Percentiles rank a stretch among this genome's conserved stretches.
Evolutionary conservation across 2,329 filamentous ascomycete species (phyloP).

Genomic region (Apiospora malaysiana): DNA sequence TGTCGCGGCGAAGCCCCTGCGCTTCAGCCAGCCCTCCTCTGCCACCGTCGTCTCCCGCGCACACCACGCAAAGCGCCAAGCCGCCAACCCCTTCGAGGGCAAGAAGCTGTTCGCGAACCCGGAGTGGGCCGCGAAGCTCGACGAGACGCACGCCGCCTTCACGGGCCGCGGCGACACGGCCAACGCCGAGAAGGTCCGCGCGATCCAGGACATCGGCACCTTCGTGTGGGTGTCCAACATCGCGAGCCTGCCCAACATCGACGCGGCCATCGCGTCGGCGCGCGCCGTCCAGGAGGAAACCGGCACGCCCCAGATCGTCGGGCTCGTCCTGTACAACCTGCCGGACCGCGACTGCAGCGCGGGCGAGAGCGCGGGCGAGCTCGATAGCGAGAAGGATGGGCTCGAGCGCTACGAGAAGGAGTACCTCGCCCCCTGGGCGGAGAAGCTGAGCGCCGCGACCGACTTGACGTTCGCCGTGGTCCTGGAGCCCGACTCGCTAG

Average conservation of each 20-base stretch:
- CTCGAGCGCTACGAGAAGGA: conserved; percentile 56
- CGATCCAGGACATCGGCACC: conserved; percentile 47
- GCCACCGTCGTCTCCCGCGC: neutral
- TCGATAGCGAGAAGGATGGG: conserved; percentile 50
- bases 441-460: conserved; percentile 50
- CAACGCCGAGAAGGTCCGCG: conserved; percentile 46
- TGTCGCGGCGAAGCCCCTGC: conserved; percentile 12
- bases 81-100: conserved; percentile 51
- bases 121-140: conserved; percentile 48
- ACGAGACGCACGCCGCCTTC: conserved; percentile 46
- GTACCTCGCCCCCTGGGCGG: conserved; percentile 57
- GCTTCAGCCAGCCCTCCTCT: neutral
- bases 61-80: neutral
- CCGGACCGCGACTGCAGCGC: conserved; percentile 66
- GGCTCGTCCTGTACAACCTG: conserved; percentile 63
- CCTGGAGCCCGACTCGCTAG: conserved; percentile 63
- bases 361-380: conserved; percentile 64
- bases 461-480: conserved; percentile 53
- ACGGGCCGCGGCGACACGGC: conserved; percentile 40
- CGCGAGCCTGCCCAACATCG: conserved; percentile 50
- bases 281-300: conserved; percentile 43
- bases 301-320: conserved; percentile 40
- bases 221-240: conserved; percentile 51
- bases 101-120: conserved; percentile 55
- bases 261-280: conserved; percentile 54